Evolutionary conservation across 2,329 filamentous ascomycete genomes (phyloP), one percentile per base, ranked within the genome.

Genomic region (Aspergillus chevalieri): DNA sequence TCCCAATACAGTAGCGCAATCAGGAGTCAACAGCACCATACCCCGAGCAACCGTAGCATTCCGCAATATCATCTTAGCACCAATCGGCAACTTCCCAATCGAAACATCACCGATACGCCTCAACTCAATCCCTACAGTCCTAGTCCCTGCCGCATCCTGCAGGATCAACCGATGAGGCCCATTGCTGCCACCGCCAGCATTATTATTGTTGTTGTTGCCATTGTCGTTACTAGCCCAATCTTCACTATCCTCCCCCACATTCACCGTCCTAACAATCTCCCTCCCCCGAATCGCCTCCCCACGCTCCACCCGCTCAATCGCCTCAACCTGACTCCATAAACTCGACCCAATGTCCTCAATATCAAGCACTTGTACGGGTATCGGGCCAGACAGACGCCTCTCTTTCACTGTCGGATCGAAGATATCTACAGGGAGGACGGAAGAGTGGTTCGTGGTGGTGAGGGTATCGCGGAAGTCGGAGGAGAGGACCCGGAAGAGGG

Each of bases 311-410:
- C 76, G 73, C 46, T 75, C 76, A 39, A 79, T 81, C 30, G 84
- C 83, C 66, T 96, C 89, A 28, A 95, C 80, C 67, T 96, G 89
- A 55, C 89, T 85, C 89, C 91, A 95, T 46, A 86, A 80, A 59
- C 86, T 89, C 47, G 80, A 78, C 2, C 84, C 80, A 17, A 97
- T 78, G 63, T 97, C 91, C 63, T 95, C 86, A 6, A 97, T 77
- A 59, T 94, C 90, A 1, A 95, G 73, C 1, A 97, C 81, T 67
- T 97, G 93, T 1, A 93, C 85, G 3, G 85, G 76, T 1, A 92
- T 76, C 28, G 88, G 80, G 1, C 76, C 77, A 0, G 72, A 52
- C 0, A 97, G 72, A 0, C 69, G 72, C 3, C 73, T 68, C 51
- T 88, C 81, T 54, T 79, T 75, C 8, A 78, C 67, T 3, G 73